A percentile compares a stretch with the other conserved stretches of the same genome.
Conservation (phyloP, 148 eudicot genomes). For the Limonium bicolor region DNA sequence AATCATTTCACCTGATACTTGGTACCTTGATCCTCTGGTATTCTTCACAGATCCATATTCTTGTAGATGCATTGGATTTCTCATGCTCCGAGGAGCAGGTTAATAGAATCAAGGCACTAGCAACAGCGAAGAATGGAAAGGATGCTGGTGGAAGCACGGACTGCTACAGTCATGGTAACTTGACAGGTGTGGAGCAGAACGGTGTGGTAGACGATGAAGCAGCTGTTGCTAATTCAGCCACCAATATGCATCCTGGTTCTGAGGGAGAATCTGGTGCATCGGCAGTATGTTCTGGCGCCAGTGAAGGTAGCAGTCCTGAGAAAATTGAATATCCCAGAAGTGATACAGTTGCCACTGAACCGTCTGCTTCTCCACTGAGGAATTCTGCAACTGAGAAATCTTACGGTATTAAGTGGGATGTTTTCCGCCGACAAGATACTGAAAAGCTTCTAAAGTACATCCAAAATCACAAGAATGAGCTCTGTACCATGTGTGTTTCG, state of each 20-base stretch:
- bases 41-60: constrained; percentile 62
- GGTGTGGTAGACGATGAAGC: constrained; percentile 48
- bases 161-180: constrained; percentile 15
- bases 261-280: constrained; percentile 61
- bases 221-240: constrained; percentile 13
- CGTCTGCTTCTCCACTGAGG: constrained; percentile 7
- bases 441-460: constrained; percentile 73
- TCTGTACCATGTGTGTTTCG: constrained; percentile 12
- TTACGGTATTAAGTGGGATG: constrained; percentile 82
- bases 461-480: constrained; percentile 37
- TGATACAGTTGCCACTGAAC: constrained; percentile 17
- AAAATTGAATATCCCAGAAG: constrained; percentile 28
- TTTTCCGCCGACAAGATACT: constrained; percentile 73
- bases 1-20: not conserved
- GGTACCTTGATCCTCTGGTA: not conserved
- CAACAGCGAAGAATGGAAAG: constrained; percentile 26
- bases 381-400: constrained; percentile 1
- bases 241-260: constrained; percentile 20
- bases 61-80: constrained; percentile 51
- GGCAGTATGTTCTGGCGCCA: constrained; percentile 38
- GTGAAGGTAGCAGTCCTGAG: constrained; percentile 27
- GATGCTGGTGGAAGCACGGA: constrained; percentile 15
- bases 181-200: constrained; percentile 26
- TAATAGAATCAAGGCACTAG: constrained; percentile 24
- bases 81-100: constrained; percentile 42